These are phyloP conservation scores for Fusarium pilosicola DNA, from an alignment of 2,329 filamentous ascomycete genomes.

Conservation along the genomic window DNA sequence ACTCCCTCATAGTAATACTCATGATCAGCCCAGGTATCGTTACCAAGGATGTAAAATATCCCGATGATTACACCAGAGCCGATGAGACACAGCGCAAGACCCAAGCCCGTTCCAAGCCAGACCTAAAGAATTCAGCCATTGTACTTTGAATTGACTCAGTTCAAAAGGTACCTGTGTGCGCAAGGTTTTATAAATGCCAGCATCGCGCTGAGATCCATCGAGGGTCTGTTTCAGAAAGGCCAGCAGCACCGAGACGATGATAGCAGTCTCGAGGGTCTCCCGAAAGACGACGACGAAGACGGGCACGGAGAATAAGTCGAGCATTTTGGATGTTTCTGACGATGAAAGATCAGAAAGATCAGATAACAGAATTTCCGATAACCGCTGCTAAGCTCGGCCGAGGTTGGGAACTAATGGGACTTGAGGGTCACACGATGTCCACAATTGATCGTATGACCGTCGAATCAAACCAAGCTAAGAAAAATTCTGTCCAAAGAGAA, in stretches of 20 bases:
- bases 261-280: constrained; percentile 83
- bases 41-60: constrained; percentile 75
- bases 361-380: constrained; percentile 33
- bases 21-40: constrained; percentile 72
- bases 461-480: constrained; percentile 26
- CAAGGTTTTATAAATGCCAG: constrained; percentile 71
- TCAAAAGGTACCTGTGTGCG: constrained; percentile 66
- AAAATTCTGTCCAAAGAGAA: constrained; percentile 23
- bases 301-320: constrained; percentile 78
- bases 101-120: constrained; percentile 64
- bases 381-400: constrained; percentile 15
- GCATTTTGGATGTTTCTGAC: constrained; percentile 53
- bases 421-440: constrained; percentile 31
- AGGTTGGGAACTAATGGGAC: constrained; percentile 8
- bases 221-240: constrained; percentile 87
- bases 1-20: constrained; percentile 87
- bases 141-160: background rate
- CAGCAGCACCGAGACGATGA: constrained; percentile 86
- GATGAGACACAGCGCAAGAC: constrained; percentile 66
- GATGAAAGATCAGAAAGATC: constrained; percentile 18
- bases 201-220: constrained; percentile 69
- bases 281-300: constrained; percentile 93
- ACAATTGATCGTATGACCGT: constrained; percentile 21
- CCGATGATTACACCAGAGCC: constrained; percentile 76
- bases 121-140: constrained; percentile 46